Base-by-base conservation (phyloP, 164 flowering plant genomes). In the Magnolia changhungtana region DNA sequence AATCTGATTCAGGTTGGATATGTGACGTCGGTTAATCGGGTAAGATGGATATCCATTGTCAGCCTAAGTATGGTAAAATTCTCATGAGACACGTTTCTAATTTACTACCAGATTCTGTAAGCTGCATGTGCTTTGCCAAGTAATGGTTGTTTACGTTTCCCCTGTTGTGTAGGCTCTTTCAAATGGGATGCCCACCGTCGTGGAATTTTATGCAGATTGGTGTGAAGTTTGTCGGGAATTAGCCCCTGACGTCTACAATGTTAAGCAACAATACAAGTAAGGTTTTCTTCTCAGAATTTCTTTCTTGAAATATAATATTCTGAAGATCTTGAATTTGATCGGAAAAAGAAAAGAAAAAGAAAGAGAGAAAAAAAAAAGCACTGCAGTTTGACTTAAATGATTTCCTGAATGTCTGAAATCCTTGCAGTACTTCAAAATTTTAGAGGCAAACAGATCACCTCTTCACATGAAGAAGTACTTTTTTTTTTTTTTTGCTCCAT, bases 191-290 rank as follows among this genome's bases (percentile, higher is more conserved):
- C 99, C 99, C 2, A 96, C 99, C 10, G 97, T 96, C 55, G 95
- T 96, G 66, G 99, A 96, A 86, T 96, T 96, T 74, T 96, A 96
- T 81, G 99, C 99, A 13, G 99, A 96, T 86, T 96, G 99, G 99
- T 95, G 97, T 81, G 98, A 95, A 87, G 98, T 93, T 59, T 95
- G 99, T 77, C 86, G 95, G 52, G 97, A 94, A 85, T 83, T 92
- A 80, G 98, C 96, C 71, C 98, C 97, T 8, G 99, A 96, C 82
- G 90, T 94, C 13, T 96, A 93, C 85, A 91, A 88, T 85, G 92
- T 94, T 65, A 96, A 96, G 86, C 94, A 92, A 87, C 89, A 94
- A 76, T 96, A 82, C 92, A 96, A 82, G 99, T 96, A 89, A 85
- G 70, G 3, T 72, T 16, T 65, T 50, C 31, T 27, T 7, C 13